Conservation (phyloP, 169 alveolate species). For the Plasmodium falciparum region DNA sequence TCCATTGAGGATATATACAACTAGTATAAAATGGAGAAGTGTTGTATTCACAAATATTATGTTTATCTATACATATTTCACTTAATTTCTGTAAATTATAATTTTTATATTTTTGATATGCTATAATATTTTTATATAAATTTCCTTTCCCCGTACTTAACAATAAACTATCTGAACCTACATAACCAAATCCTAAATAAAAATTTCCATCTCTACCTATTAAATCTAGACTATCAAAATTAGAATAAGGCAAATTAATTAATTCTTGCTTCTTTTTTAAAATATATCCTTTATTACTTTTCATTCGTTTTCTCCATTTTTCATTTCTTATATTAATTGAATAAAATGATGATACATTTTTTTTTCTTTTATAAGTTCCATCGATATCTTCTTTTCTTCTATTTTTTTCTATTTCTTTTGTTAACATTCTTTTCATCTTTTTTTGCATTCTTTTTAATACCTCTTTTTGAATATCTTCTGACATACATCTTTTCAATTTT, state of each 20-base stretch:
- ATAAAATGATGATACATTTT: neutral
- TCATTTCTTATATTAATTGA: constrained; percentile 22
- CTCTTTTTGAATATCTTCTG: neutral
- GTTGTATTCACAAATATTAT: constrained; percentile 52
- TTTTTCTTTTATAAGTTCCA: neutral
- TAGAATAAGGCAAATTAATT: constrained; percentile 79
- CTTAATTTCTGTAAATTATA: constrained; percentile 58
- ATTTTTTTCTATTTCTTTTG: neutral
- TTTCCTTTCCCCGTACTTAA: constrained; percentile 87
- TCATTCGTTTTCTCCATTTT: constrained; percentile 28
- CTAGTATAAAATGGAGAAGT: constrained; percentile 62
- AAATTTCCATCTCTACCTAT: constrained; percentile 91
- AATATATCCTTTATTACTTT: constrained; percentile 70
- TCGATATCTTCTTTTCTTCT: neutral
- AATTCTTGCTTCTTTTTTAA: constrained; percentile 65
- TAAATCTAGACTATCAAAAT: constrained; percentile 86
- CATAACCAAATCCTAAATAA: constrained; percentile 88
- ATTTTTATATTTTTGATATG: constrained; percentile 48
- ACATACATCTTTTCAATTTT: neutral
- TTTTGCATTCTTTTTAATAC: neutral
- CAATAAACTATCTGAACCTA: constrained; percentile 80
- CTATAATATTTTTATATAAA: constrained; percentile 81
- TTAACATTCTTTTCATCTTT: neutral
- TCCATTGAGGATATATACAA: constrained; percentile 72
- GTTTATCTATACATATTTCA: constrained; percentile 73